Base-by-base conservation (phyloP, 306 rosid genomes). In the Lathyrus aphaca region DNA sequence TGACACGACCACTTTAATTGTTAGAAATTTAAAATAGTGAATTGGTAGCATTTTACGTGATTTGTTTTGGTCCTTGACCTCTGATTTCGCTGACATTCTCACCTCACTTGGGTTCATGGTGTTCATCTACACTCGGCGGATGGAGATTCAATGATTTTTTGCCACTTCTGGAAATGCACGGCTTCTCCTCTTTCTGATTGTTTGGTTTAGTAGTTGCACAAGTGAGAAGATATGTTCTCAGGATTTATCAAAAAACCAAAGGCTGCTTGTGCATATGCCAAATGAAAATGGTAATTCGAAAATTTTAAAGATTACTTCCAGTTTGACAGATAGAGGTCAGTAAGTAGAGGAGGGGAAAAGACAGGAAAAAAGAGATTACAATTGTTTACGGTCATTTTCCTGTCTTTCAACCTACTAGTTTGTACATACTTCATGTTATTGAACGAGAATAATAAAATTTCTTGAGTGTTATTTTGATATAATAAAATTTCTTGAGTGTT, bases 141-240 rank as follows among this genome's bases (percentile, higher is more conserved):
- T 8, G 16, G 6, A 44, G 67, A 71, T 42, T 8, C 32, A 12
- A 16, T 32, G 60, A 27, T 15, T 48, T 72, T 32, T 25, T 59
- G 60, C 39, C 27, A 43, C 35, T 19, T 61, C 39, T 14, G 23
- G 4, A 16, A 29, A 18, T 6, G 14, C 8, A 1, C 39, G 29
- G 16, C 23, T 72, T 21, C 38, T 45, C 19, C 16, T 48, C n/a
- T 32, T 32, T 18, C n/a, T 9, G 43, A 1, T 40, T 6, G 10
- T 57, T 71, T 63, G 66, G 63, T 43, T 43, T 9, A 25, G 56
- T 71, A 2, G 57, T 71, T 57, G 18, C n/a, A 6, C 35, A 71
- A 44, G 45, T 27, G 59, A 30, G 58, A 60, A 60, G 39, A 30
- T 18, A 18, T 48, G 35, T 58, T 46, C 40, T 60, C 38, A 7